Base-by-base conservation (phyloP, 1,284 basidiomycete genomes). In the Cutaneotrichosporon cavernicola region DNA sequence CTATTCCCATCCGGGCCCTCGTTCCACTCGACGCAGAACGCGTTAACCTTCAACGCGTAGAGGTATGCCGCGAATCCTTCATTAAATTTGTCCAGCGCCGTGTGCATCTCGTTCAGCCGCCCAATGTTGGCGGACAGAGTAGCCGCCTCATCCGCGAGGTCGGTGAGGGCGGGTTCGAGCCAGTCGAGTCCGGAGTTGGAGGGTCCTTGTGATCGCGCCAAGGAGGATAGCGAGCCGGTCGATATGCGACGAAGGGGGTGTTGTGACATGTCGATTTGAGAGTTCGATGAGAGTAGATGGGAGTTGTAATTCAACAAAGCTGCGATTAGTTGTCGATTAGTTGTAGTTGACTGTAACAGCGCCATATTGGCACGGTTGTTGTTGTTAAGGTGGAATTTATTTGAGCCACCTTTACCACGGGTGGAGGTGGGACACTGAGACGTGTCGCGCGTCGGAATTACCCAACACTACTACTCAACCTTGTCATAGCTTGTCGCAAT, bases 21-120 rank as follows among this genome's bases (percentile, higher is more conserved):
- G 0, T 87, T 86, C 92, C 92, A 97, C 77, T 96, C 93, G 0
- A 89, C 88, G 32, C 92, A 94, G 68, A 95, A 86, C 1, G 92
- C 89, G 74, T 96, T 95, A 91, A 97, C 96, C 76, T 92, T 90
- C 85, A 97, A 87, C 11, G 89, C 88, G 77, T 94, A 95, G 21
- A 97, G 80, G 84, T 89, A 95, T 76, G 90, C 92, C 11, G 92
- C 89, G 75, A 97, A 97, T 47, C 88, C 88, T 77, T 97, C 94
- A 76, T 97, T 96, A 83, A 97, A 97, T 13, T 86, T 88, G 5
- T 86, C 85, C 56, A 97, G 84, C 21, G 90, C 88, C 57, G 88
- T 83, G 75, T 90, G 88, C 63, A 97, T 85, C 26, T 83, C 82
- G 62, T 86, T 85, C 70, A 97, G 83, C 26, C 85, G 86, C 66